phyloP scores from a whole-genome alignment of 2,329 filamentous ascomycete genomes.

The Penicillium sp. region DNA sequence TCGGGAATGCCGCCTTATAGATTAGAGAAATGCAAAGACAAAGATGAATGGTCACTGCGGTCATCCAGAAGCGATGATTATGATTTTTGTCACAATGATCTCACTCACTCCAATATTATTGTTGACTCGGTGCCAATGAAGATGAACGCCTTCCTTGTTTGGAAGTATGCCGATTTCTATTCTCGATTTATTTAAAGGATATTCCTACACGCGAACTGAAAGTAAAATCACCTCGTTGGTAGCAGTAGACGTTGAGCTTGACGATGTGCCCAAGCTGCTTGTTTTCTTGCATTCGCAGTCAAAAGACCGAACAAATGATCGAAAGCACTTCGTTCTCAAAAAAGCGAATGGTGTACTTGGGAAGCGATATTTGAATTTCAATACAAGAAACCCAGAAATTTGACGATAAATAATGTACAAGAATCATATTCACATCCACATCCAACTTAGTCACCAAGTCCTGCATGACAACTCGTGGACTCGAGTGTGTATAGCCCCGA shows the following conservation, averaged over 20 bases:
- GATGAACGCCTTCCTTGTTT: slow-evolving; percentile 39
- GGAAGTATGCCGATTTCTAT: slow-evolving; percentile 42
- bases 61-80: slow-evolving; percentile 4
- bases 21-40: not conserved
- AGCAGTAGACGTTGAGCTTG: slow-evolving; percentile 4
- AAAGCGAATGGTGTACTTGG: not conserved
- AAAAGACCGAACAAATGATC: not conserved
- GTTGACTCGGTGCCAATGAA: slow-evolving; percentile 31
- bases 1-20: slow-evolving; percentile 12
- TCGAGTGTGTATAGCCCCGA: not conserved
- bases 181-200: slow-evolving; percentile 29
- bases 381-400: not conserved
- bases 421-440: not conserved
- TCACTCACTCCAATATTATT: slow-evolving; percentile 10
- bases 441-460: not conserved
- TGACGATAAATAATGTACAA: not conserved
- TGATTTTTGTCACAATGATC: slow-evolving; percentile 16
- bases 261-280: slow-evolving; percentile 7
- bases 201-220: slow-evolving; percentile 10
- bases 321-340: not conserved
- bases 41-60: not conserved
- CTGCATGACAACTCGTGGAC: not conserved
- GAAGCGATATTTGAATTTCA: slow-evolving; percentile 15
- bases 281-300: not conserved
- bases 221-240: slow-evolving; percentile 1